Evolutionary conservation across 176 grass and related monocot species (phyloP), one percentile per base, ranked within the genome.

Genomic region (Oryza brachyantha): DNA sequence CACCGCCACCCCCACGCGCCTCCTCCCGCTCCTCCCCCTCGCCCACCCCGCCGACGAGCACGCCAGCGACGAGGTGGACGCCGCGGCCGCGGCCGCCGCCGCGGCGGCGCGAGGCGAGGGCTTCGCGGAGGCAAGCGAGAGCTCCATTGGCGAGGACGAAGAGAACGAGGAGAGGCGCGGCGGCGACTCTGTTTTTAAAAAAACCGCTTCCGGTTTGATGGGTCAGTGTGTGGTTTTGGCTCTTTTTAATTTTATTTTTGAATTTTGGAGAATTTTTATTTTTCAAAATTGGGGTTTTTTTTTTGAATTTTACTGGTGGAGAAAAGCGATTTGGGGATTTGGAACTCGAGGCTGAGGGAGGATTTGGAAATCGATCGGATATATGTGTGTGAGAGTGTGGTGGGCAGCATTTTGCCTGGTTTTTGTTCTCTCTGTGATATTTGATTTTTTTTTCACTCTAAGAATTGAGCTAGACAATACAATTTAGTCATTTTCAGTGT

Each of bases 61-160:
- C n/a, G n/a, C n/a, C n/a, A 10, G n/a, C 21, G 52, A 57, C 8
- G 32, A 79, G 45, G 45, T 54, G 14, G 1, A 16, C 16, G 64
- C 17, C 8, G 58, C 9, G 35, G 25, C 25, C 4, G 60, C 29
- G 0, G 26, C 2, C 5, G 59, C 29, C 0, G 58, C 9, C 0
- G 28, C 21, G 36, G 65, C 32, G 65, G 50, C 25, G 5, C 25
- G 50, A 12, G 36, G 66, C 25, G 25, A 80, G 66, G 78, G 65
- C 50, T 31, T 80, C 35, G 66, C 37, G 54, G 66, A 81, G 54
- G 42, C 17, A 45, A 81, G 78, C 26, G 37, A 61, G 78, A 71
- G 78, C 27, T 81, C 78, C 78, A 70, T 81, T 77, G 66, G 21
- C 24, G 66, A 8, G 22, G 5, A n/a, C 36, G 66, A 25, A 12